These are phyloP conservation scores for Thelephora ganbajun DNA, from an alignment of 768 basidiomycete species.

Conservation along the genomic window DNA sequence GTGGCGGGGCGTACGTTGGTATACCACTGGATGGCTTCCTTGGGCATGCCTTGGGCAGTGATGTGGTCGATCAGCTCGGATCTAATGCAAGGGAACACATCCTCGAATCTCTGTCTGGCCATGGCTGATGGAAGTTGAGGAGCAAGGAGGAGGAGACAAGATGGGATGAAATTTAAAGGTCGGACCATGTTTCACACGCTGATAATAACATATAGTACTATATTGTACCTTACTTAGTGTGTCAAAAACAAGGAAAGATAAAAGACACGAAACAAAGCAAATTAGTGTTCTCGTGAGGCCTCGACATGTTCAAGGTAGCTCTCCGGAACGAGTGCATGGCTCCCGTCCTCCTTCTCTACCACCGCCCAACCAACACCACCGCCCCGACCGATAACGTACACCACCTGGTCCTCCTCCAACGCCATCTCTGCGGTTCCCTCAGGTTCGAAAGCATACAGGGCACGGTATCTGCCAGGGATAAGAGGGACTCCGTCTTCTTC, in stretches of 20 bases:
- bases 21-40: constrained; percentile 79
- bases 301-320: constrained; percentile 51
- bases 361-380: constrained; percentile 78
- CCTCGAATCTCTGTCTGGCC: constrained; percentile 51
- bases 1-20: constrained; percentile 39
- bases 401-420: constrained; percentile 62
- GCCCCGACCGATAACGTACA: constrained; percentile 58
- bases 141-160: too few species aligned
- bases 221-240: too few species aligned
- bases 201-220: too few species aligned
- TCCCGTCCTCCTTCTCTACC: constrained; percentile 32
- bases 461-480: constrained; percentile 60
- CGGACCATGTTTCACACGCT: too few species aligned
- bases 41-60: constrained; percentile 61
- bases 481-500: constrained; percentile 25
- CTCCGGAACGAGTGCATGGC: constrained; percentile 67
- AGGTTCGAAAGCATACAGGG: constrained; percentile 65
- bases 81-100: constrained; percentile 55
- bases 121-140: too few species aligned
- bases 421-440: constrained; percentile 78
- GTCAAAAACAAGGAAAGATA: too few species aligned
- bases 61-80: constrained; percentile 67
- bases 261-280: too few species aligned
- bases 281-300: neutral
- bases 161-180: too few species aligned